A percentile compares a stretch with the other conserved stretches of the same genome.
Evolutionary conservation across 2,329 filamentous ascomycete species (phyloP).

Genomic region (Fusarium bactridioides): DNA sequence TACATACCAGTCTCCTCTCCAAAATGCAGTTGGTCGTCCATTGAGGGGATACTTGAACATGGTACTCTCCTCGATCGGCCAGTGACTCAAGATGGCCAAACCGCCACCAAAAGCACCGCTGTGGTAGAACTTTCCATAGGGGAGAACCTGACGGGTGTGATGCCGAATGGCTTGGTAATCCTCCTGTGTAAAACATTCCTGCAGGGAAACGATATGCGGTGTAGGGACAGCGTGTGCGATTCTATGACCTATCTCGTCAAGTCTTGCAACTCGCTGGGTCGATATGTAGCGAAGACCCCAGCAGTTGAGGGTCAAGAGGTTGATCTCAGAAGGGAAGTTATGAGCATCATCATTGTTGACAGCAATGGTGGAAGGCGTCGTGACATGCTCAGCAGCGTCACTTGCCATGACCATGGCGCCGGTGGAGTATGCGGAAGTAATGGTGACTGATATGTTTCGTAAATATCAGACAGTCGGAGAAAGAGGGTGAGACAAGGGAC

Average conservation of each 20-base stretch:
- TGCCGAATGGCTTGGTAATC: slow-evolving; percentile 83
- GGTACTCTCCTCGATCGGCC: slow-evolving; percentile 88
- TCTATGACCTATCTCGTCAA: slow-evolving; percentile 83
- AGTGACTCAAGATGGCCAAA: slow-evolving; percentile 86
- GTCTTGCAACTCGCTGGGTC: slow-evolving; percentile 77
- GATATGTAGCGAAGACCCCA: slow-evolving; percentile 94
- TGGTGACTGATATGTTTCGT: slow-evolving; percentile 6
- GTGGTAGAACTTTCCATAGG: slow-evolving; percentile 92
- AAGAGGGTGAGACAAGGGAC: not conserved
- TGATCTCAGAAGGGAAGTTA: slow-evolving; percentile 66
- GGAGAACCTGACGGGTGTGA: slow-evolving; percentile 76
- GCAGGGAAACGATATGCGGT: slow-evolving; percentile 88
- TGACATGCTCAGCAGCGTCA: slow-evolving; percentile 29
- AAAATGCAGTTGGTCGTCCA: slow-evolving; percentile 92
- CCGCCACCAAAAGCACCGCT: slow-evolving; percentile 90
- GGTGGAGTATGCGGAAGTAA: slow-evolving; percentile 22
- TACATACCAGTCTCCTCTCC: slow-evolving; percentile 93
- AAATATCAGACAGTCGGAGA: not conserved
- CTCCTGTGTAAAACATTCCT: slow-evolving; percentile 91
- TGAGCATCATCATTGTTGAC: slow-evolving; percentile 38
- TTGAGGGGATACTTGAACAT: slow-evolving; percentile 93
- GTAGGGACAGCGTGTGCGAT: slow-evolving; percentile 72
- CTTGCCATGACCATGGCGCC: slow-evolving; percentile 34
- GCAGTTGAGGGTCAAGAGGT: slow-evolving; percentile 91
- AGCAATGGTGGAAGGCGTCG: slow-evolving; percentile 29